Base-by-base conservation (phyloP, 176 grass and related monocot species). In the Paspalum notatum region DNA sequence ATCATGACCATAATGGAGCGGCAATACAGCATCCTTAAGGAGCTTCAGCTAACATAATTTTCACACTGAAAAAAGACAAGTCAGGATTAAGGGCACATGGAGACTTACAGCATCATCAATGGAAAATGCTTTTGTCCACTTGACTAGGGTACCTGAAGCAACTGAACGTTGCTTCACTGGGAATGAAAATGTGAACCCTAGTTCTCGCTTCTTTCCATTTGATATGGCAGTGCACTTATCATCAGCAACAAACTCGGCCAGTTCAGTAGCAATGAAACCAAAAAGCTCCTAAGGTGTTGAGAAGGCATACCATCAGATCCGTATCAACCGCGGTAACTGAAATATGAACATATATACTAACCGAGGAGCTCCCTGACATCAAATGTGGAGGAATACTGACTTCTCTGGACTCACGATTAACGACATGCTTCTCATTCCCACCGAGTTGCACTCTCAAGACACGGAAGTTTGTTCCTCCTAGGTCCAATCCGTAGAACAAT, bases 161-260 rank as follows among this genome's bases (percentile, higher is more conserved):
- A 94, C 40, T 9, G 92, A 98, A 18, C 44, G 74, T 56, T 98
- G 95, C 61, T 84, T 92, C 77, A 94, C 88, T n/a, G 95, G 90
- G 86, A 98, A 98, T 26, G 95, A 98, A 80, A 98, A 98, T 39
- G 92, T 98, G 78, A 98, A 98, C 16, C 90, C 95, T 24, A 98
- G 48, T 46, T 98, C 90, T 59, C 86, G 58, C 80, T 79, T 85
- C 74, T 87, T 91, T 55, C 60, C 74, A 0, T 78, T 87, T 45
- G 66, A 62, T 2, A 64, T 15, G n/a, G 83, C 64, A 43, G 12
- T 13, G 20, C 60, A 54, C 62, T 83, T 80, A 5, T 97, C 91
- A 17, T 84, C 80, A 53, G 75, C 77, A 58, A 94, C 90, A 15
- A 98, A 98, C 69, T 86, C 79, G 22, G 74, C 80, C 78, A 98